A percentile compares a stretch with the other conserved stretches of the same genome.
These are phyloP conservation scores for Cephaloascus fragrans DNA, from an alignment of 805 yeast genomes.

Conservation along the genomic window DNA sequence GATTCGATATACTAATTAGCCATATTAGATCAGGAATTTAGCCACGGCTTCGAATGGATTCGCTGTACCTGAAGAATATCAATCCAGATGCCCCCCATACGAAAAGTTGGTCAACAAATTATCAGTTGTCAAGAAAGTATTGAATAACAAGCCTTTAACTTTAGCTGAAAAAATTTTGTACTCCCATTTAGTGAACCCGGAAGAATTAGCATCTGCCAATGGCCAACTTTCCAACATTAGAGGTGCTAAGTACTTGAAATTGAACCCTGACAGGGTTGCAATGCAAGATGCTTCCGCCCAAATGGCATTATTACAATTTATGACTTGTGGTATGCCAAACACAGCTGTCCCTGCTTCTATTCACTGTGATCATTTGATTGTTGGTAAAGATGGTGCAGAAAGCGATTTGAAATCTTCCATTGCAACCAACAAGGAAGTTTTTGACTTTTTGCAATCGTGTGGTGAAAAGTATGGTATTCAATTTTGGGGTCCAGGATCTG, in stretches of 20 bases:
- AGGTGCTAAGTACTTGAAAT: slow-evolving; percentile 84
- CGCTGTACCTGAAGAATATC: slow-evolving; percentile 47
- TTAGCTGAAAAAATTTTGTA: slow-evolving; percentile 91
- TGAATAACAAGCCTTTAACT: slow-evolving; percentile 70
- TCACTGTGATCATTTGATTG: slow-evolving; percentile 97
- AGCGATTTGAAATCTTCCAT: slow-evolving; percentile 74
- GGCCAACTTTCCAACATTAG: slow-evolving; percentile 49
- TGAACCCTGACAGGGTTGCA: slow-evolving; percentile 96
- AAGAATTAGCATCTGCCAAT: slow-evolving; percentile 49
- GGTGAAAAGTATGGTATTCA: slow-evolving; percentile 93
- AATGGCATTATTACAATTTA: slow-evolving; percentile 96
- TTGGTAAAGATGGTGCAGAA: slow-evolving; percentile 89
- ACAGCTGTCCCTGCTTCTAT: slow-evolving; percentile 93
- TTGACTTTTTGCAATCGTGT: slow-evolving; percentile 87
- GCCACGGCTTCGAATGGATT: background rate
- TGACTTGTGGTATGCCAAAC: slow-evolving; percentile 86
- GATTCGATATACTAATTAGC: too few species aligned
- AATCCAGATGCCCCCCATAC: slow-evolving; percentile 82
- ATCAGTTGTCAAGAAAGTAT: slow-evolving; percentile 49
- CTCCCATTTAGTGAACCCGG: slow-evolving; percentile 86
- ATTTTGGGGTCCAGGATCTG: slow-evolving; percentile 99
- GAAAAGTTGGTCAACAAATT: slow-evolving; percentile 61
- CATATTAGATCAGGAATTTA: slow-evolving; percentile 1
- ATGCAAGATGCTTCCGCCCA: slow-evolving; percentile 99
- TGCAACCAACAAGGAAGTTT: slow-evolving; percentile 86